Percentiles rank a stretch among this genome's conserved stretches.
phyloP scores from a whole-genome alignment of 345 rosid species.

The Corchorus capsularis region DNA sequence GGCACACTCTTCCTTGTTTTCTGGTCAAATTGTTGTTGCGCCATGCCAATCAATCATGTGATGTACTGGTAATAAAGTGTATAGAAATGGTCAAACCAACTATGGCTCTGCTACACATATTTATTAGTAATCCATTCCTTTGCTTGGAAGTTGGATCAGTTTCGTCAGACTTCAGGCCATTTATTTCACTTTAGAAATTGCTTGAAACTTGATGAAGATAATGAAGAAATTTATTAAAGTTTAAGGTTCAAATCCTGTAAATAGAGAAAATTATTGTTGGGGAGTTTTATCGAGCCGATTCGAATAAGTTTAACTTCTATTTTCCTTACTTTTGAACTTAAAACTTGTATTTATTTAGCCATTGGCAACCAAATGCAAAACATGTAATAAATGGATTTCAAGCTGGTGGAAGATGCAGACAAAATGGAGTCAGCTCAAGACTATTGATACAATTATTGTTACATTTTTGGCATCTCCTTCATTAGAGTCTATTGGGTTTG shows the following conservation, averaged over 20 bases:
- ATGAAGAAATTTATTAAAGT: neutral
- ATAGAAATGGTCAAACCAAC: neutral
- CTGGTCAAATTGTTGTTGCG: conserved; percentile 5
- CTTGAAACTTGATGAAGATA: neutral
- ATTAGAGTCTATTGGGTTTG: neutral
- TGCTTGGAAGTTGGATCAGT: neutral
- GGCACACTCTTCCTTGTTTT: conserved; percentile 6
- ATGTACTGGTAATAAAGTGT: neutral
- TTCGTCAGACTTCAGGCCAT: neutral
- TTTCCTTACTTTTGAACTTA: too few species aligned
- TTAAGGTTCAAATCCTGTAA: too few species aligned
- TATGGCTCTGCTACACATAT: neutral
- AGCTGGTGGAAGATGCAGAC: neutral
- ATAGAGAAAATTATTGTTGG: too few species aligned
- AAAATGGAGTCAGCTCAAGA: conserved; percentile 1
- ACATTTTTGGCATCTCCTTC: neutral
- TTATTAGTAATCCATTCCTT: conserved; percentile 1
- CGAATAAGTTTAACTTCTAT: too few species aligned
- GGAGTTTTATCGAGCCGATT: too few species aligned
- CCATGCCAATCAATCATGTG: conserved; percentile 2
- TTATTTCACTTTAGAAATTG: neutral
- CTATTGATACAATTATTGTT: neutral
- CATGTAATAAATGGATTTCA: too few species aligned
- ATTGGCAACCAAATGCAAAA: too few species aligned
- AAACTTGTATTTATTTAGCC: too few species aligned